Evolutionary conservation across 192 early-diverging fungal species (phyloP).

Genomic region (Rhizoclosmatium sp.): DNA sequence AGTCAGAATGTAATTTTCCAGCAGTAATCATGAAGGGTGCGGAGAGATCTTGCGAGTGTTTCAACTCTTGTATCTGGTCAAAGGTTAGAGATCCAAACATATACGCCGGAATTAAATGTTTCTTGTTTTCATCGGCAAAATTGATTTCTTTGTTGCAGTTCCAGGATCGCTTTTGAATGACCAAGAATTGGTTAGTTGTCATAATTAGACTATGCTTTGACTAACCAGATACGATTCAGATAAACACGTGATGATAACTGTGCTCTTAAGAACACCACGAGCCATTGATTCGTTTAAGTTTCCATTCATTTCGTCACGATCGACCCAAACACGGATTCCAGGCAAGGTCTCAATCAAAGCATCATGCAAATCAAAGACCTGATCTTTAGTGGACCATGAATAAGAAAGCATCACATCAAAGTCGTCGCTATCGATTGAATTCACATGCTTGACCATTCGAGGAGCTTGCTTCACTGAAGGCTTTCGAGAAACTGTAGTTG

Average conservation of each 20-base stretch:
- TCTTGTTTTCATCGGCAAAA: constrained; percentile 23
- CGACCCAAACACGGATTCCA: constrained; percentile 24
- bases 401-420: too few species aligned
- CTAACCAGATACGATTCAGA: constrained; percentile 12
- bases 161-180: neutral
- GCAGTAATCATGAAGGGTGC: constrained; percentile 22
- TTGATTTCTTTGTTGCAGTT: constrained; percentile 29
- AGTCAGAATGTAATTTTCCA: constrained; percentile 20
- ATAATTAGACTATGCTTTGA: too few species aligned
- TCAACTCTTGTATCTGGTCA: neutral
- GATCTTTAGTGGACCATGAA: neutral
- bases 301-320: constrained; percentile 25
- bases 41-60: neutral
- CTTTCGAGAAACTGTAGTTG: too few species aligned
- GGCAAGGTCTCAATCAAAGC: neutral
- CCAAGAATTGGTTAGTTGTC: too few species aligned
- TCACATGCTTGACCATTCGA: too few species aligned
- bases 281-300: constrained; percentile 26
- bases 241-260: constrained; percentile 25
- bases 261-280: constrained; percentile 16
- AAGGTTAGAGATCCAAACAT: neutral
- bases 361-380: neutral
- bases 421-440: too few species aligned
- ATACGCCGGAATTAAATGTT: constrained; percentile 18
- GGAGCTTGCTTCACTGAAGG: too few species aligned